Evolutionary conservation across 257 asterid species (phyloP), one percentile per base, ranked within the genome.

Genomic region (Lantana camara): DNA sequence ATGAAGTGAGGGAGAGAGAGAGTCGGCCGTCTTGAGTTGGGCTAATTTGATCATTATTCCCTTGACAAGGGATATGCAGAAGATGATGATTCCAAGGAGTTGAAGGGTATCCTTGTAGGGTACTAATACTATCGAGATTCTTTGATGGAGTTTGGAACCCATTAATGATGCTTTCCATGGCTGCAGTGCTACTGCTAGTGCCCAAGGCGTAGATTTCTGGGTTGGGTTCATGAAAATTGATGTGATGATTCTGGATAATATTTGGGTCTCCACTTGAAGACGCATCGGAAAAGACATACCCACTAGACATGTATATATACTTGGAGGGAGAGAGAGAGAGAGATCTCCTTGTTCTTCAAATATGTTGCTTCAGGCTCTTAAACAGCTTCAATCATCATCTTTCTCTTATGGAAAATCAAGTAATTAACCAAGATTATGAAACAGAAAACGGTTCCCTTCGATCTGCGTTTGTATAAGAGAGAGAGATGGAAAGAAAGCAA

Each of bases 21-120:
- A 93, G 96, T 0, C 97, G 95, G 58, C 84, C 94, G 57, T 83
- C 95, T 58, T 85, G 95, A 57, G 84, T 91, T 2, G 96, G 96
- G 74, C 95, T 83, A 9, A 35, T 35, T 10, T 83, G 40, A 35
- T 35, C 40, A 35, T 35, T 7, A 64, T 80, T 85, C 13, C 88
- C 87, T 70, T 91, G 89, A 48, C 91, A 82, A 3, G 83, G 69
- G 64, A 91, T 89, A 14, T 85, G 85, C 15, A 2, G 5, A 29
- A 40, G 45, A 7, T 71, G 45, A 7, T 71, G 67, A 61, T 70
- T 70, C 80, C 81, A 75, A 21, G 73, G 34, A 14, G 77, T 19
- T 5, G 5, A n/a, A n/a, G n/a, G n/a, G n/a, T n/a, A n/a, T n/a
- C n/a, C n/a, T 27, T 27, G 32, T 27, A 27, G 32, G 5, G 5